Evolutionary conservation across 2,329 filamentous ascomycete species (phyloP).

Genomic region (Pestalotiopsis sp.): DNA sequence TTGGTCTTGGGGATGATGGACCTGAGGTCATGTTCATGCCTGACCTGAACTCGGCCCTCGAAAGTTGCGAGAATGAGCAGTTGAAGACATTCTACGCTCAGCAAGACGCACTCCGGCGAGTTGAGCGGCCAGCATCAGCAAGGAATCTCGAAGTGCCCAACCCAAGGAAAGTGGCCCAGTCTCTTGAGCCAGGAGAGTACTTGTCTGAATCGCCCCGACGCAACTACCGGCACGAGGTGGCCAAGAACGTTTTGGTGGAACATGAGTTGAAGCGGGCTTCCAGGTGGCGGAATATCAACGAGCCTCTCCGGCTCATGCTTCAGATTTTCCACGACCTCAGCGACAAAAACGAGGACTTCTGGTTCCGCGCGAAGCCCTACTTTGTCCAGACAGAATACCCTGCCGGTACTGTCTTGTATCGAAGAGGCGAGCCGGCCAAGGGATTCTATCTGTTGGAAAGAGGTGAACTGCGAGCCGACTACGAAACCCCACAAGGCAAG

Average conservation of each 20-base stretch:
- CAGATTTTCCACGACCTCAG: slow-evolving; percentile 94
- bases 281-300: slow-evolving; percentile 84
- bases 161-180: slow-evolving; percentile 31
- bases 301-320: slow-evolving; percentile 87
- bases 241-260: slow-evolving; percentile 73
- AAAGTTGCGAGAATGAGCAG: slow-evolving; percentile 93
- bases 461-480: slow-evolving; percentile 88
- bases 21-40: slow-evolving; percentile 81
- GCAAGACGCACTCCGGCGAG: slow-evolving; percentile 60
- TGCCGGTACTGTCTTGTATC: slow-evolving; percentile 75
- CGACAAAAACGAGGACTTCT: slow-evolving; percentile 89
- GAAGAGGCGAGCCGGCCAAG: slow-evolving; percentile 73
- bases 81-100: slow-evolving; percentile 78
- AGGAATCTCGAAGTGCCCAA: slow-evolving; percentile 53
- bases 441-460: slow-evolving; percentile 91
- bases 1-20: slow-evolving; percentile 76
- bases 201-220: slow-evolving; percentile 80
- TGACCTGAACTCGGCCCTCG: slow-evolving; percentile 88
- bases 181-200: slow-evolving; percentile 33
- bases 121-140: slow-evolving; percentile 44
- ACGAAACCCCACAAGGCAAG: slow-evolving; percentile 84
- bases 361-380: slow-evolving; percentile 79
- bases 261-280: slow-evolving; percentile 60
- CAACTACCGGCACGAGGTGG: slow-evolving; percentile 76
- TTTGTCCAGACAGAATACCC: slow-evolving; percentile 71